Evolutionary conservation across 805 yeast species (phyloP), one percentile per base, ranked within the genome.

Genomic region (Debaryomyces tyrocola): DNA sequence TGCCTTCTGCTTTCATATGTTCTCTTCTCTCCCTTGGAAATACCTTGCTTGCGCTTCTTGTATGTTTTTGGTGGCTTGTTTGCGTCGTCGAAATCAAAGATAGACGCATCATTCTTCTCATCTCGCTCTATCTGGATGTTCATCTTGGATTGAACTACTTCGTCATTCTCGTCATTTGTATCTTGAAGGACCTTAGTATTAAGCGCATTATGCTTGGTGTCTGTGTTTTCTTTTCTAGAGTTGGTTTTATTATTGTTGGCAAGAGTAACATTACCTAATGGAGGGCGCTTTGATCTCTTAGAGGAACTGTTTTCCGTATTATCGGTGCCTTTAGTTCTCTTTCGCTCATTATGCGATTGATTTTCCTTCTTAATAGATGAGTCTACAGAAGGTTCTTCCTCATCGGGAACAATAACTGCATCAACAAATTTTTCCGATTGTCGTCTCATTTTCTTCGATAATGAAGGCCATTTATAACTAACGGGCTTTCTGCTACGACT

Each of bases 391-490:
- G 31, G 37, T 29, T n/a, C 40, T 45, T 55, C 40, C 45, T 55
- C 60, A 21, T 63, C 70, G 6, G 64, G 69, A 0, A 84, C 80
- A 4, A 39, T 17, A 9, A 39, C 34, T 1, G 90, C 90, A 60
- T 82, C 87, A 2, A 80, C 80, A 37, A 83, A 66, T 51, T 75
- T 73, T 27, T 70, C 84, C 0, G 83, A 72, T 29, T 80, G 82
- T 52, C 92, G 73, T 58, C 95, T 77, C 84, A 85, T 75, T 58
- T 86, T 87, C 12, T 76, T 78, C 34, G 86, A 70, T 44, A 85
- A 62, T 1, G 91, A 82, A 0, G 90, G 90, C 29, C 82, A 72
- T 15, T 82, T 81, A 55, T 88, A 88, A 59, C 82, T 80, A 5
- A 88, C 80, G 9, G 77, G 74, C 47, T 77, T 80, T 4, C 82